phyloP scores from a whole-genome alignment of 129 eudicot species.

The Tagetes erecta region DNA sequence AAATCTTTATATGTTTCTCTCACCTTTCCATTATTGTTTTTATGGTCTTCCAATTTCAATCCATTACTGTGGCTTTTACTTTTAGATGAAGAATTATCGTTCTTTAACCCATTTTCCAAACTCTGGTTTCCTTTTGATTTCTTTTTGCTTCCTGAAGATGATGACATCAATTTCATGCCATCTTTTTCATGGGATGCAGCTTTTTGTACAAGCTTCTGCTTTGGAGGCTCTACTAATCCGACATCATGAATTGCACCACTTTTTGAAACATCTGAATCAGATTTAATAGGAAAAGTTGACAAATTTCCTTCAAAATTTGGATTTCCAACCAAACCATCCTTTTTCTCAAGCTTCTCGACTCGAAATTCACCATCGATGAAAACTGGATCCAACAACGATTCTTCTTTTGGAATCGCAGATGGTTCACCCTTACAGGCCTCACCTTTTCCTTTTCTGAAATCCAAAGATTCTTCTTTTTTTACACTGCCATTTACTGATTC shows the following conservation, averaged over 20 bases:
- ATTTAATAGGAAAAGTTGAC: constrained; percentile 31
- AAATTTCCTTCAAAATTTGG: constrained; percentile 32
- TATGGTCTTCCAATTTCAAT: constrained; percentile 40
- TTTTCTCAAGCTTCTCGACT: constrained; percentile 46
- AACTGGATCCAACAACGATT: constrained; percentile 41
- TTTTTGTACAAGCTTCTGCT: constrained; percentile 42
- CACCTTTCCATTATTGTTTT: constrained; percentile 42
- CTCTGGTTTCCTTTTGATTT: constrained; percentile 52
- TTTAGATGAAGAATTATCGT: constrained; percentile 44
- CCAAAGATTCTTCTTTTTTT: constrained; percentile 40
- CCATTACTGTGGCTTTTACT: constrained; percentile 33
- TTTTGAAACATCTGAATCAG: constrained; percentile 43
- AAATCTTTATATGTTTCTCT: constrained; percentile 68
- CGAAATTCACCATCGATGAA: constrained; percentile 32
- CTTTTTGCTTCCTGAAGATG: constrained; percentile 54
- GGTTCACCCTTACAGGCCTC: constrained; percentile 36
- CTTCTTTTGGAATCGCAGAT: constrained; percentile 39
- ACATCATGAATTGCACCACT: constrained; percentile 32
- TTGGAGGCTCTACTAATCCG: constrained; percentile 36
- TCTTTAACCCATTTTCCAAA: constrained; percentile 38
- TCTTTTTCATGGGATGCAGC: constrained; percentile 48
- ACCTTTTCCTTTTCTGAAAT: constrained; percentile 43
- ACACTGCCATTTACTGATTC: constrained; percentile 27
- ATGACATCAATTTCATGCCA: constrained; percentile 38
- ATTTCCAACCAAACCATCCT: constrained; percentile 32